Evolutionary conservation across 2,329 filamentous ascomycete genomes (phyloP).

Genomic region (Colletotrichum nymphaeae): DNA sequence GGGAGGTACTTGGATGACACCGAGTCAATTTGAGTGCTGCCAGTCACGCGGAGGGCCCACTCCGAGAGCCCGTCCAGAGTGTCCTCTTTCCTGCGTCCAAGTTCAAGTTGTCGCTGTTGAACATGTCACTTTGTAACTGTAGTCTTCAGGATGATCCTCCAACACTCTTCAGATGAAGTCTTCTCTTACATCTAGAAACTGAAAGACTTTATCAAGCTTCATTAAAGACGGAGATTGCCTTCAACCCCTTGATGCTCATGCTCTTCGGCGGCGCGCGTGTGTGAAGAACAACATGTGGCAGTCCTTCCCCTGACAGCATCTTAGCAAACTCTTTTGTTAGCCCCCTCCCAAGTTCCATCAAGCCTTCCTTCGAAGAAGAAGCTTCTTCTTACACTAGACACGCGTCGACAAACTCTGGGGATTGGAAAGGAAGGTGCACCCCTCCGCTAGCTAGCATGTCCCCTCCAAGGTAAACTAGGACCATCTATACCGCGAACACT

Average conservation of each 20-base stretch:
- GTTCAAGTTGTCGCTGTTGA: background rate
- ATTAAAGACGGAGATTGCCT: background rate
- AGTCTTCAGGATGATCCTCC: background rate
- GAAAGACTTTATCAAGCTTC: background rate
- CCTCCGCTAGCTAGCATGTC: background rate
- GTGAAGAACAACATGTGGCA: background rate
- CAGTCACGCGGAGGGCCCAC: slow-evolving; percentile 3
- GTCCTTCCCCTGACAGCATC: background rate
- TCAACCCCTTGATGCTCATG: no score
- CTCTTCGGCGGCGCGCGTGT: no score
- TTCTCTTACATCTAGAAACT: background rate
- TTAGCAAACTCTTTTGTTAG: background rate
- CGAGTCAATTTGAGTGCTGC: slow-evolving; percentile 1
- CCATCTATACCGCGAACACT: background rate
- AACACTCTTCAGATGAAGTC: background rate
- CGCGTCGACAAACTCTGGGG: background rate
- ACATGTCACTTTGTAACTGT: background rate
- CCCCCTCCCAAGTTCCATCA: background rate
- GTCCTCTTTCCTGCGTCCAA: background rate
- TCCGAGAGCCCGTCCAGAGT: background rate
- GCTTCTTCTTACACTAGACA: background rate
- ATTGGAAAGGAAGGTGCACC: slow-evolving; percentile 1
- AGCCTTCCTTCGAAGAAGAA: background rate
- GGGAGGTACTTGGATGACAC: background rate
- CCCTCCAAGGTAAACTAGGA: background rate